A percentile compares a stretch with the other conserved stretches of the same genome.
Evolutionary conservation across 768 basidiomycete species (phyloP).

Genomic region (Lactarius psammicola): DNA sequence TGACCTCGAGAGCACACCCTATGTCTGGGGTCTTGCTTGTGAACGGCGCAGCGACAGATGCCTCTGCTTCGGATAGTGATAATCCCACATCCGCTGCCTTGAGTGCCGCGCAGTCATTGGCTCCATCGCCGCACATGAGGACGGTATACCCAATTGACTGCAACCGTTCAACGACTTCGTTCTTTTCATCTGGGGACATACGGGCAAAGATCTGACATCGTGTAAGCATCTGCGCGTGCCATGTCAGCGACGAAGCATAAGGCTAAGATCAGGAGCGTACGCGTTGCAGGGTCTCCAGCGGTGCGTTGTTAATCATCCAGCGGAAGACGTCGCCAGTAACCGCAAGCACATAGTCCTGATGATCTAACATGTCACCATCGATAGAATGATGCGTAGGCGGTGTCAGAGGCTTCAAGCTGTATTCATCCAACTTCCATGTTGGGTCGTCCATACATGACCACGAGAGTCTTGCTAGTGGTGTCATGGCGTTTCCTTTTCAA

Average conservation of each 20-base stretch:
- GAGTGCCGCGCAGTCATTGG: constrained; percentile 97
- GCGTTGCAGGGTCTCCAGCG: constrained; percentile 89
- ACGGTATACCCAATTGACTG: constrained; percentile 94
- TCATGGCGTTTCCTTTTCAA: constrained; percentile 50
- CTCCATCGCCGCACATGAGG: constrained; percentile 97
- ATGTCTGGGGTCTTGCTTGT: constrained; percentile 94
- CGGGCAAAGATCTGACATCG: constrained; percentile 96
- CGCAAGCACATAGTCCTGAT: constrained; percentile 87
- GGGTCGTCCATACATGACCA: constrained; percentile 94
- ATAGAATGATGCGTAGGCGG: constrained; percentile 70
- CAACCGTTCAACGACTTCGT: constrained; percentile 93
- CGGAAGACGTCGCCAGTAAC: constrained; percentile 95
- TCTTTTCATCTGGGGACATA: constrained; percentile 99
- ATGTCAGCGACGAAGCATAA: constrained; percentile 4
- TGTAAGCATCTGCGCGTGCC: constrained; percentile 77
- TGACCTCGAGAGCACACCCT: constrained; percentile 92
- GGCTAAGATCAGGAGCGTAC: constrained; percentile 44
- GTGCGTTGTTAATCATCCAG: constrained; percentile 96
- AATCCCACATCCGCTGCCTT: constrained; percentile 99
- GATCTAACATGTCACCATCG: constrained; percentile 68
- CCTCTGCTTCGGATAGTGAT: constrained; percentile 95
- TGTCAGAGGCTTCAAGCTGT: constrained; percentile 77
- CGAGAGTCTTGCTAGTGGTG: constrained; percentile 61
- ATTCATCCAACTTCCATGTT: constrained; percentile 79
- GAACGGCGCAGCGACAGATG: constrained; percentile 97